Evolutionary conservation across 768 basidiomycete genomes (phyloP).

Genomic region (Gautieria morchelliformis): DNA sequence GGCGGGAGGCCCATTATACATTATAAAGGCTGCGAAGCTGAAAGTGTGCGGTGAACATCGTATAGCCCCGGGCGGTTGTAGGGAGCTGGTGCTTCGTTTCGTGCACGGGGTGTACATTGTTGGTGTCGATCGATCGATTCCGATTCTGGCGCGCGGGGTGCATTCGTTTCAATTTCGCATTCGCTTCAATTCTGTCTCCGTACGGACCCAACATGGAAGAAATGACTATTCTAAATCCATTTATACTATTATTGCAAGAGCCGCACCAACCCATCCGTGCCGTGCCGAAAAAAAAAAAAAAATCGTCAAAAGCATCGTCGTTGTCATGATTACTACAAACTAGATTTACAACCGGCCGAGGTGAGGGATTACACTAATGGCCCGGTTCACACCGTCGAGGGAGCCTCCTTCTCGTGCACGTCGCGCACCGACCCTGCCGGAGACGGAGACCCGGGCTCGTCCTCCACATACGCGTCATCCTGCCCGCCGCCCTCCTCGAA

Average conservation of each 20-base stretch:
- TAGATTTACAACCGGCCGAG: no score
- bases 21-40: constrained; percentile 7
- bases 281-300: no score
- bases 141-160: background rate
- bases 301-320: no score
- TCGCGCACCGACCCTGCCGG: background rate
- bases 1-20: constrained; percentile 22
- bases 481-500: constrained; percentile 65
- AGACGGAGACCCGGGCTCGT: constrained; percentile 7
- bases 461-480: constrained; percentile 33
- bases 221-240: no score
- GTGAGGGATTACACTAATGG: no score
- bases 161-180: background rate
- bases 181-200: background rate
- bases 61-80: constrained; percentile 7
- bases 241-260: no score
- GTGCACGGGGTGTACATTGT: background rate
- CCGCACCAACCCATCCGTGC: no score
- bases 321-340: background rate
- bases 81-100: background rate
- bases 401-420: background rate
- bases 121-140: background rate
- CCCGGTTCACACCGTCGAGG: background rate
- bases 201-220: no score
- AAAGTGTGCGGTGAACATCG: no score